These are phyloP conservation scores for Hibiscus mutabilis DNA, from an alignment of 345 rosid genomes.

Conservation along the genomic window DNA sequence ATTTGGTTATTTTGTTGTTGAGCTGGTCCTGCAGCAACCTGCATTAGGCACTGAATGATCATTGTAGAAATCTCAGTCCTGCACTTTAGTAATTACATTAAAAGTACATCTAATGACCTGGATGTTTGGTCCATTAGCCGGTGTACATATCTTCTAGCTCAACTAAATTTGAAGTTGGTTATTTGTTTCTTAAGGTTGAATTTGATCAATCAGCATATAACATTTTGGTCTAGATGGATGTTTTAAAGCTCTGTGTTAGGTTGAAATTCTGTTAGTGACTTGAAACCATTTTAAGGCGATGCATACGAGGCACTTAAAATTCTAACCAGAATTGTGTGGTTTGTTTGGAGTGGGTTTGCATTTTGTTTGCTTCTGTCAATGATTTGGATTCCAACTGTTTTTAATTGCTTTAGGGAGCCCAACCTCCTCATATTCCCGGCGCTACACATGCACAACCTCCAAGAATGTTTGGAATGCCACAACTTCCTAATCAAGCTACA, in stretches of 20 bases:
- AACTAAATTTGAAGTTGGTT: neutral
- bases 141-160: neutral
- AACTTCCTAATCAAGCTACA: constrained; percentile 74
- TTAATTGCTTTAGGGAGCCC: constrained; percentile 43
- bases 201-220: neutral
- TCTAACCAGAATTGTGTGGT: neutral
- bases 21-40: too few relatives aligned
- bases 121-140: neutral
- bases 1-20: too few relatives aligned
- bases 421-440: constrained; percentile 57
- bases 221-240: neutral
- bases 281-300: neutral
- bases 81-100: neutral
- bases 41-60: neutral
- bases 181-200: neutral
- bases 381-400: constrained; percentile 15
- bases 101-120: neutral
- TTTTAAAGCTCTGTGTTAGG: neutral
- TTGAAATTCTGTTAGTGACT: neutral
- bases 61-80: neutral
- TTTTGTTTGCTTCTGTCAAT: neutral
- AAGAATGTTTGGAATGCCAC: constrained; percentile 74
- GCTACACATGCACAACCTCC: constrained; percentile 59
- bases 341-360: neutral
- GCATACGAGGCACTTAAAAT: neutral